Percentiles rank a stretch among this genome's conserved stretches.
phyloP scores from a whole-genome alignment of 108 stramenopile species.

The Discostella stelligeroides region DNA sequence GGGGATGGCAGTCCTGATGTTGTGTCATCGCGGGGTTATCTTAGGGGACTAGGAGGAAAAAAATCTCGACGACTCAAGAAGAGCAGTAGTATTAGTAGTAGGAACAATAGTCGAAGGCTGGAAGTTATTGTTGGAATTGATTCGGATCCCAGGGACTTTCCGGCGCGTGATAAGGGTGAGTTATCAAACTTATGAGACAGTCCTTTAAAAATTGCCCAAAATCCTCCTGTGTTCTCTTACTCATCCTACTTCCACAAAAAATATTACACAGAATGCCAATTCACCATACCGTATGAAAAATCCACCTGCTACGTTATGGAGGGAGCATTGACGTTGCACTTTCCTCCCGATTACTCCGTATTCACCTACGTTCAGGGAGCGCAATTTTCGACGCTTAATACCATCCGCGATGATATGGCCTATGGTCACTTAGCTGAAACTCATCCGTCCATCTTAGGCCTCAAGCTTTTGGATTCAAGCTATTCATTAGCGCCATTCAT shows the following conservation, averaged over 20 bases:
- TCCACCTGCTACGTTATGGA: conserved; percentile 36
- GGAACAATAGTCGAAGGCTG: conserved; percentile 7
- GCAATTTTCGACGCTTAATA: conserved; percentile 14
- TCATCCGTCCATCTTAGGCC: conserved; percentile 23
- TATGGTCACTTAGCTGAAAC: conserved; percentile 10
- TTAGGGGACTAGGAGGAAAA: neutral
- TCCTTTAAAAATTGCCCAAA: too few relatives aligned
- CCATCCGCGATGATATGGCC: conserved; percentile 35
- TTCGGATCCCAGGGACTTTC: conserved; percentile 32
- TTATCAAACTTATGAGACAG: too few relatives aligned
- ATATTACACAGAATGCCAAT: conserved; percentile 31
- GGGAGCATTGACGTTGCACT: conserved; percentile 41
- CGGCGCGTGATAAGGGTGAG: conserved; percentile 27
- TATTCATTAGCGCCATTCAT: conserved; percentile 27
- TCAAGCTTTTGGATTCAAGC: conserved; percentile 37
- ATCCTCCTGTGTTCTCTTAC: neutral
- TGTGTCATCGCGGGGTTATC: too few relatives aligned
- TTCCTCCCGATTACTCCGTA: conserved; percentile 25
- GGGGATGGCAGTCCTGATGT: too few relatives aligned
- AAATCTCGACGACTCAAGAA: neutral
- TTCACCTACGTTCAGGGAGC: conserved; percentile 15
- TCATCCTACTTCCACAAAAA: neutral
- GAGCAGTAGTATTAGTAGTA: neutral
- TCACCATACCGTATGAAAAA: conserved; percentile 1
- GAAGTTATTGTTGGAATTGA: conserved; percentile 30